A percentile compares a stretch with the other conserved stretches of the same genome.
Conservation (phyloP, 2,329 filamentous ascomycete genomes). For the Pseudocercospora fuligena region DNA sequence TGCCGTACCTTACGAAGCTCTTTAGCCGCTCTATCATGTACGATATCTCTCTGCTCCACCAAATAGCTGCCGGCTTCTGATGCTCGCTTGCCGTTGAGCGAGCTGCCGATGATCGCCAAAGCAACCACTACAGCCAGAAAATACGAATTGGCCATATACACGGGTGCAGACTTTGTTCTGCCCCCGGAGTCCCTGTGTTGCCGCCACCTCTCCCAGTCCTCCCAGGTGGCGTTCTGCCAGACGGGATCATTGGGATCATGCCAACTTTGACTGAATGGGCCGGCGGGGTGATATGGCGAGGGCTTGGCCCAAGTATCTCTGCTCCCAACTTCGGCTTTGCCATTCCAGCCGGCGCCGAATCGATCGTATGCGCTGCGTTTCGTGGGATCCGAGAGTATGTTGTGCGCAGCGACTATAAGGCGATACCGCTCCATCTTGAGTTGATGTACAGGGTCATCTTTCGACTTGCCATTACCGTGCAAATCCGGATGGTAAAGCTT, state of each 20-base stretch:
- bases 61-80: slow-evolving; percentile 65
- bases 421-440: slow-evolving; percentile 86
- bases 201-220: slow-evolving; percentile 89
- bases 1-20: slow-evolving; percentile 62
- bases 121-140: slow-evolving; percentile 76
- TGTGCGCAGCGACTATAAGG: slow-evolving; percentile 83
- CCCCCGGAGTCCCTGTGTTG: slow-evolving; percentile 47
- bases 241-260: slow-evolving; percentile 54
- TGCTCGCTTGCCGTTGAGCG: slow-evolving; percentile 74
- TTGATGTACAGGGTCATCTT: slow-evolving; percentile 58
- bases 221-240: slow-evolving; percentile 87
- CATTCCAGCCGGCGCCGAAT: slow-evolving; percentile 79
- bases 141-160: slow-evolving; percentile 76
- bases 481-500: slow-evolving; percentile 93
- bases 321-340: slow-evolving; percentile 45
- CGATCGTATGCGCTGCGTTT: slow-evolving; percentile 83
- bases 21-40: slow-evolving; percentile 69
- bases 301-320: slow-evolving; percentile 17
- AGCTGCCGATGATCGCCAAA: slow-evolving; percentile 70
- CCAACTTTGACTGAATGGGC: slow-evolving; percentile 43
- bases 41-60: slow-evolving; percentile 68
- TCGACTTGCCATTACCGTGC: slow-evolving; percentile 44
- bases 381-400: slow-evolving; percentile 79
- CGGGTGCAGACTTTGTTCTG: slow-evolving; percentile 54
- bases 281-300: slow-evolving; percentile 33